Evolutionary conservation across 2,329 filamentous ascomycete species (phyloP).

Genomic region (Magnaporthiopsis incrustans): DNA sequence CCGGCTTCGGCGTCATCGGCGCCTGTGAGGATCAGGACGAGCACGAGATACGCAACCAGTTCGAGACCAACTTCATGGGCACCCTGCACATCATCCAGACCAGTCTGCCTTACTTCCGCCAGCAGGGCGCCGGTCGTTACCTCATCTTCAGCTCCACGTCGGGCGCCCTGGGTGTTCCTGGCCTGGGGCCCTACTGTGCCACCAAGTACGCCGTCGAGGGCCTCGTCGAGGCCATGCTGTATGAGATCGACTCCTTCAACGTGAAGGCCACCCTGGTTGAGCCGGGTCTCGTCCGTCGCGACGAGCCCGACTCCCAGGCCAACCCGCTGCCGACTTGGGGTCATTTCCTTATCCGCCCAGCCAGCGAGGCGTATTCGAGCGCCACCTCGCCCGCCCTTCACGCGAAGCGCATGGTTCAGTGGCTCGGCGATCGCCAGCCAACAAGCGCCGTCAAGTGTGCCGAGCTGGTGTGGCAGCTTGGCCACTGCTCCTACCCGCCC

Average conservation of each 20-base stretch:
- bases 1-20: slow-evolving; percentile 90
- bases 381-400: slow-evolving; percentile 78
- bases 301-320: slow-evolving; percentile 47
- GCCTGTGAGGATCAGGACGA: slow-evolving; percentile 96
- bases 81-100: slow-evolving; percentile 88
- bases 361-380: slow-evolving; percentile 72
- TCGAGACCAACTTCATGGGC: slow-evolving; percentile 96
- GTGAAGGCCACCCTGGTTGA: slow-evolving; percentile 92
- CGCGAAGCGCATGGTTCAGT: slow-evolving; percentile 84
- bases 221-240: slow-evolving; percentile 91
- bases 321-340: slow-evolving; percentile 72
- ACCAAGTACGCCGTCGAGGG: slow-evolving; percentile 97
- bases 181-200: slow-evolving; percentile 87
- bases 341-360: slow-evolving; percentile 83
- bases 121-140: slow-evolving; percentile 69
- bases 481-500: slow-evolving; percentile 90
- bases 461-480: slow-evolving; percentile 89
- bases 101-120: slow-evolving; percentile 79
- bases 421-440: slow-evolving; percentile 87
- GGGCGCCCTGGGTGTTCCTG: slow-evolving; percentile 87
- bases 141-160: slow-evolving; percentile 91
- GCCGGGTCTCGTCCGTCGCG: slow-evolving; percentile 77
- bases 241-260: slow-evolving; percentile 85
- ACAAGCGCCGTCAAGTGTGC: slow-evolving; percentile 89
- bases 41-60: slow-evolving; percentile 88